phyloP scores from a whole-genome alignment of 371 early-diverging fungal genomes.

The Saksenaea oblongispora region DNA sequence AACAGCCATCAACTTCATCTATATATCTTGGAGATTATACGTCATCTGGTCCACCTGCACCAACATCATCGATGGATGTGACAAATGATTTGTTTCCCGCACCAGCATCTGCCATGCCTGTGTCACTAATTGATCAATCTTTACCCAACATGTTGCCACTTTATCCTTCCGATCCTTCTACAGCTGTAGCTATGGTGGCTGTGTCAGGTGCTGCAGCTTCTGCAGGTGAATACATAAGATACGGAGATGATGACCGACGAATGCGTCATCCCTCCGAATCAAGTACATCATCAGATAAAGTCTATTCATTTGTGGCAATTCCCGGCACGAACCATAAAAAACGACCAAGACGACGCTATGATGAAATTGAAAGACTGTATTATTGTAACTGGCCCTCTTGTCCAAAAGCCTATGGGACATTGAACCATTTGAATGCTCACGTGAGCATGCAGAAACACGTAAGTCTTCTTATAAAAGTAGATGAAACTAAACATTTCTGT shows the following conservation, averaged over 20 bases:
- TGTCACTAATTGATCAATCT: background rate
- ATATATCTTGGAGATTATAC: background rate
- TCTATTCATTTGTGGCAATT: constrained; percentile 66
- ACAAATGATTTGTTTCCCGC: constrained; percentile 8
- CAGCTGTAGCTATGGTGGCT: background rate
- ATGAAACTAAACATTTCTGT: background rate
- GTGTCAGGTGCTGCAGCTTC: constrained; percentile 1
- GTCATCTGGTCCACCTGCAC: background rate
- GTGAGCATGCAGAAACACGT: constrained; percentile 77
- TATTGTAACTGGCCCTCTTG: constrained; percentile 66
- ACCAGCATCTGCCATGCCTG: background rate
- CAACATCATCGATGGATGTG: constrained; percentile 17
- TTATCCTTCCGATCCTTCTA: background rate
- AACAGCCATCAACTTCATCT: background rate
- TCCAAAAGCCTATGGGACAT: constrained; percentile 70
- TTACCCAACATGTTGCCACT: constrained; percentile 1
- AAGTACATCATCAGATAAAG: constrained; percentile 46
- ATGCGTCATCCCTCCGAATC: constrained; percentile 37
- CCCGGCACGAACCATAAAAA: constrained; percentile 67
- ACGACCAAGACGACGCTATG: constrained; percentile 64
- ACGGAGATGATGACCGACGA: constrained; percentile 15
- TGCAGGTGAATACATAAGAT: constrained; percentile 9
- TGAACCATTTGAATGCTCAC: constrained; percentile 76
- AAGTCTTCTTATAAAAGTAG: constrained; percentile 15
- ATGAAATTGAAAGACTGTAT: constrained; percentile 73